Evolutionary conservation across 768 basidiomycete species (phyloP).

Genomic region (Lactarius sanguifluus): DNA sequence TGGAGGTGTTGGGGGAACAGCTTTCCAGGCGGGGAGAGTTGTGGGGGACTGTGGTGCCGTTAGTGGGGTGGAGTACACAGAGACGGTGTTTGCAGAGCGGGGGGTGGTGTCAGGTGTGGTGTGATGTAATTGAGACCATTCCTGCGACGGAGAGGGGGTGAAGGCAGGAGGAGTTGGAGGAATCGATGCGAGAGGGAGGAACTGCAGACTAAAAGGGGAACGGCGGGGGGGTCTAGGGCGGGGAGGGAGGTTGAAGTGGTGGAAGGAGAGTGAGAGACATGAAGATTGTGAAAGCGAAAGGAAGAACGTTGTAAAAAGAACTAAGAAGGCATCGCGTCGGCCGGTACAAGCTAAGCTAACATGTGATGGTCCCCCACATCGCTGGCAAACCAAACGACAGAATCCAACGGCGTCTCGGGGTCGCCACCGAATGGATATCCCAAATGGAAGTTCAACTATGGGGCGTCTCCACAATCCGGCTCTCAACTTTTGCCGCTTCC

Average conservation of each 20-base stretch:
- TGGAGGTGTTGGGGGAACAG: conserved; percentile 29
- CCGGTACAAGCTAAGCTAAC: neutral
- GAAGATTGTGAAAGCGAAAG: neutral
- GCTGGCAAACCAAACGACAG: neutral
- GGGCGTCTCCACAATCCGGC: neutral
- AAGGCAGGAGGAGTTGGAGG: conserved; percentile 13
- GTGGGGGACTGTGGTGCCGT: conserved; percentile 19
- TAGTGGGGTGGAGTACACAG: conserved; percentile 19
- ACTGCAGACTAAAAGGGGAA: conserved; percentile 12
- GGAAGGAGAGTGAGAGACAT: conserved; percentile 25
- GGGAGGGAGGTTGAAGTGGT: conserved; percentile 21
- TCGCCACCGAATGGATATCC: neutral
- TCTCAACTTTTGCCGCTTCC: neutral
- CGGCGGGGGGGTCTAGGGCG: conserved; percentile 19
- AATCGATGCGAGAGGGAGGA: conserved; percentile 14
- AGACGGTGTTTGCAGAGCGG: conserved; percentile 7
- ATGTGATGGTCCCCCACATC: neutral
- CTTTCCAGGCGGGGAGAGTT: conserved; percentile 25
- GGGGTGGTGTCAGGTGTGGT: conserved; percentile 18
- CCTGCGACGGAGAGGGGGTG: neutral
- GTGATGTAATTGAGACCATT: conserved; percentile 16
- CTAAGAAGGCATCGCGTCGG: neutral
- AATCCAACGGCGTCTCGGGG: neutral
- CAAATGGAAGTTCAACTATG: neutral
- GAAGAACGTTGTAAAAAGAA: neutral